Evolutionary conservation across 345 rosid genomes (phyloP).

Genomic region (Linum tenue): DNA sequence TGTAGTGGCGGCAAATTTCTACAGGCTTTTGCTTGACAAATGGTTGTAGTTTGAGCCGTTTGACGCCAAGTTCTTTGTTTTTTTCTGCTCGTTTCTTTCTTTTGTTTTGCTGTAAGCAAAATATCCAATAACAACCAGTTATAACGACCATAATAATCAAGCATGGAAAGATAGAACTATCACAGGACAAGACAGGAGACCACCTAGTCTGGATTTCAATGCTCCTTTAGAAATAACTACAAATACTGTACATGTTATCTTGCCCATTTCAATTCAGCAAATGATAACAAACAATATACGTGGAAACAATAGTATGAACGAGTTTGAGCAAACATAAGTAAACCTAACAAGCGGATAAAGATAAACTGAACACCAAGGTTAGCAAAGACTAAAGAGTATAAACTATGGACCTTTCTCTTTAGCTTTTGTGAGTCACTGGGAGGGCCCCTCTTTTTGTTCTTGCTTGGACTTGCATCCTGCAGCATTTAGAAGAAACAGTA

Average conservation of each 20-base stretch:
- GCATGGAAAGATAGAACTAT: neutral
- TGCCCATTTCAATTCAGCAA: neutral
- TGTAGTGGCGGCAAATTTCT: conserved; percentile 58
- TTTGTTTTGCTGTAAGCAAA: conserved; percentile 40
- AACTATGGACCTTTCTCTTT: conserved; percentile 47
- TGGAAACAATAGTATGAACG: neutral
- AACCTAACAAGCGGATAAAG: neutral
- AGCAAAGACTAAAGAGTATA: neutral
- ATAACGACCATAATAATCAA: neutral
- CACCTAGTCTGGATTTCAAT: neutral
- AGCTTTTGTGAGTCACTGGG: conserved; percentile 42
- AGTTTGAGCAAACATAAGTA: neutral
- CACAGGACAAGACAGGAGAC: neutral
- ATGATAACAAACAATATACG: neutral
- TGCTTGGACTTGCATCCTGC: conserved; percentile 22
- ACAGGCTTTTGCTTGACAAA: conserved; percentile 52
- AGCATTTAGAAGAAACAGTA: neutral
- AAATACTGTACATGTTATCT: neutral
- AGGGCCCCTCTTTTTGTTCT: conserved; percentile 38
- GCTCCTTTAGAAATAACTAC: no score
- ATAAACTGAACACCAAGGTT: neutral
- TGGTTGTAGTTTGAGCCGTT: conserved; percentile 61
- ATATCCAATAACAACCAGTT: neutral
- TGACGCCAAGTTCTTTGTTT: conserved; percentile 70
- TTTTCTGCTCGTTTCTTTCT: conserved; percentile 67